Evolutionary conservation across 352 stramenopile species (phyloP), one percentile per base, ranked within the genome.

Genomic region (Phytophthora tentaculata): DNA sequence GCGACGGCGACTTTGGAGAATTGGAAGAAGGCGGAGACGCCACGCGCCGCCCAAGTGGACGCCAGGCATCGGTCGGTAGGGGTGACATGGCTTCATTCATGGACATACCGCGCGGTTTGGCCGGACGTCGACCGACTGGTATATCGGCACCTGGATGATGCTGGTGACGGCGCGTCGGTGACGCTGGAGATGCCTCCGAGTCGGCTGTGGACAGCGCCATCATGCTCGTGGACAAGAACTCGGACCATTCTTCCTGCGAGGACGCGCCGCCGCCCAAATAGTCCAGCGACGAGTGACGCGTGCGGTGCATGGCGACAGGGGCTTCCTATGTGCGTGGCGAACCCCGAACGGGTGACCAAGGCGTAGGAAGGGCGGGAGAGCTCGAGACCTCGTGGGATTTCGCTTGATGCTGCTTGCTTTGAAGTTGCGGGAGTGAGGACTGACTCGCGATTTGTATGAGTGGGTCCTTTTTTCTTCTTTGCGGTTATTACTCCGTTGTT

Each of bases 141-240:
- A 58, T 64, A 19, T 70, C 43, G 58, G 64, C 12, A 24, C 16
- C 23, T 39, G 48, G 28, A 43, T 52, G 24, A 23, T 60, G 55
- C 26, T 59, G 51, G 48, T 20, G 61, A 13, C 20, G 56, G 19
- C 63, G 59, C 5, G 43, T 48, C 7, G 73, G 71, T 16, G 76
- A 74, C 12, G 29, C 19, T 20, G 24, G 53, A 55, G 26, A 62
- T 3, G 51, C 22, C 23, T 81, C 72, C 13, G 74, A 39, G 35
- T 83, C 79, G 7, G 56, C 39, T 10, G 79, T 88, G 45, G 75
- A 75, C 20, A 90, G 65, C 56, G 80, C 82, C 65, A 72, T 76
- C 78, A 90, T 83, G 68, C 82, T 87, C n/a, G 78, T 80, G 14
- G 82, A 88, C 47, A 90, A 65, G 57, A 89, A 88, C 51, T 84